These are phyloP conservation scores for Psophocarpus tetragonolobus DNA, from an alignment of 306 rosid species.

Conservation along the genomic window DNA sequence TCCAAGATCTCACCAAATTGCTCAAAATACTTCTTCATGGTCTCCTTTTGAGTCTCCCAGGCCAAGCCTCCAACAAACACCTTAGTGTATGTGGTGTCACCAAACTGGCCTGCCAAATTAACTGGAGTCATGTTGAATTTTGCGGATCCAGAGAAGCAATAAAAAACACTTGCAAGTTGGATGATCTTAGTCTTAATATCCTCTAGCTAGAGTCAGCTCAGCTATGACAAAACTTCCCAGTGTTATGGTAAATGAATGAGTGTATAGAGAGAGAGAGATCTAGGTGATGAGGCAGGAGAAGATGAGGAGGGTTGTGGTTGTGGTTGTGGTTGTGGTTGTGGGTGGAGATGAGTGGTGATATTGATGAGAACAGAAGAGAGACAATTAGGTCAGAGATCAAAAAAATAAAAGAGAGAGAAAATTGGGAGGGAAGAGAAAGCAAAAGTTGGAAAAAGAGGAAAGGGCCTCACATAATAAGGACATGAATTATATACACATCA, in stretches of 20 bases:
- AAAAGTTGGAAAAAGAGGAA: slow-evolving; percentile 49
- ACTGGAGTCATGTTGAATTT: slow-evolving; percentile 60
- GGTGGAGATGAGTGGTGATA: slow-evolving; percentile 34
- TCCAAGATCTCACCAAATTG: slow-evolving; percentile 99
- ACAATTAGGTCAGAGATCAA: slow-evolving; percentile 64
- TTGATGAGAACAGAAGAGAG: slow-evolving; percentile 29
- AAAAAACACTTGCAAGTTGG: background rate
- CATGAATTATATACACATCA: slow-evolving; percentile 73
- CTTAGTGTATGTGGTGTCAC: slow-evolving; percentile 94
- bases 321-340: slow-evolving; percentile 20
- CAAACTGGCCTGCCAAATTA: slow-evolving; percentile 84
- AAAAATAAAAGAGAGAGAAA: slow-evolving; percentile 33
- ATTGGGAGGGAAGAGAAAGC: slow-evolving; percentile 60
- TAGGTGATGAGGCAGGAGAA: slow-evolving; percentile 23
- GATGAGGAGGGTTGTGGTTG: slow-evolving; percentile 45
- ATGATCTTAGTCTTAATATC: background rate
- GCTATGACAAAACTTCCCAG: slow-evolving; percentile 36
- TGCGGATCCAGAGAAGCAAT: background rate
- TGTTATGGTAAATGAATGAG: slow-evolving; percentile 23
- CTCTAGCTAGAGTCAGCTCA: slow-evolving; percentile 29
- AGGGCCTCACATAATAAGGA: slow-evolving; percentile 59
- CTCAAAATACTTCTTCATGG: slow-evolving; percentile 94
- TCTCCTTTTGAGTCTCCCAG: slow-evolving; percentile 98
- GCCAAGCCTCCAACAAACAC: slow-evolving; percentile 98
- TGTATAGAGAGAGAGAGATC: slow-evolving; percentile 44